Conservation (phyloP, 192 early-diverging fungal species). For the Entophlyctis helioformis region DNA sequence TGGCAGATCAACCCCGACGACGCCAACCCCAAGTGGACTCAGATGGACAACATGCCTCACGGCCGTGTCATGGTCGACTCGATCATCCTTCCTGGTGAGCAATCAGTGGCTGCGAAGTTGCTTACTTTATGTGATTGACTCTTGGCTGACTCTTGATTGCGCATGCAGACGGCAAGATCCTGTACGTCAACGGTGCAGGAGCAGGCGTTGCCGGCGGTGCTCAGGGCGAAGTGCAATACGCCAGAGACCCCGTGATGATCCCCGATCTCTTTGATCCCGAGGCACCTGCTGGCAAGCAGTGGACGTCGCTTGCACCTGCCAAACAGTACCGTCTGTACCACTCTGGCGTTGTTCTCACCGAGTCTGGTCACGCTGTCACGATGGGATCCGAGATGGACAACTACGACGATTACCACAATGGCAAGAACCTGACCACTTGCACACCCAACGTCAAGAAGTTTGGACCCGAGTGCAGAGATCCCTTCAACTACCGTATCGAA, state of each 20-base stretch:
- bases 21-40: conserved; percentile 9
- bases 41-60: conserved; percentile 5
- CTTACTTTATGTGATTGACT: too few species aligned
- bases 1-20: conserved; percentile 9
- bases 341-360: conserved; percentile 19
- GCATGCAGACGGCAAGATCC: conserved; percentile 17
- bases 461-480: conserved; percentile 1
- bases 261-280: conserved; percentile 16
- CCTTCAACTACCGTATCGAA: conserved; percentile 10
- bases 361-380: conserved; percentile 23
- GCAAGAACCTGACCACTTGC: too few species aligned
- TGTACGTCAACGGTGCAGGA: conserved; percentile 13
- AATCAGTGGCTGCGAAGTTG: too few species aligned
- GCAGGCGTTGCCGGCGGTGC: conserved; percentile 24
- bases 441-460: too few species aligned
- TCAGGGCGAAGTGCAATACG: conserved; percentile 15
- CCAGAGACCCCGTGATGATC: conserved; percentile 7
- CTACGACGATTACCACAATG: conserved; percentile 24
- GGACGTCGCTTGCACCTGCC: conserved; percentile 9
- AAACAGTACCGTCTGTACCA: conserved; percentile 11
- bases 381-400: conserved; percentile 30
- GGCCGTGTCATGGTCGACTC: conserved; percentile 20
- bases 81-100: conserved; percentile 16
- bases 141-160: too few species aligned
- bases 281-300: conserved; percentile 2